Conservation (phyloP, 2,329 filamentous ascomycete genomes). For the Colletotrichum tropicale region DNA sequence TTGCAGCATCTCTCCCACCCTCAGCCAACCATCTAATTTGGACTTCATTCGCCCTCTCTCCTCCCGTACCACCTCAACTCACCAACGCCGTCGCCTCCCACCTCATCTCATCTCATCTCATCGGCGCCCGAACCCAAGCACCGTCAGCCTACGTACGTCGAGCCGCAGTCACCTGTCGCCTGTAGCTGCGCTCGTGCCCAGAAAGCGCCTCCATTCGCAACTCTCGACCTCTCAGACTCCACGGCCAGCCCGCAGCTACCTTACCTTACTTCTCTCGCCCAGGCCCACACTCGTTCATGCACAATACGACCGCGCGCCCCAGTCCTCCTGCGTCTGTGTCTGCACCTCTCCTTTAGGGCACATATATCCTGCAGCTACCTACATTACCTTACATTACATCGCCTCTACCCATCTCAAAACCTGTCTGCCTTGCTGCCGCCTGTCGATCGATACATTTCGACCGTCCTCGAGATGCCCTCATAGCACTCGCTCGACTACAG, state of each 20-base stretch:
- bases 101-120: background rate
- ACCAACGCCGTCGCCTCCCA: background rate
- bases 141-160: background rate
- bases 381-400: slow-evolving; percentile 18
- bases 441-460: background rate
- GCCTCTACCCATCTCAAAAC: slow-evolving; percentile 6
- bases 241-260: slow-evolving; percentile 1
- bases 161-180: background rate
- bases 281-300: slow-evolving; percentile 37
- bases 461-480: slow-evolving; percentile 9
- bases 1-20: slow-evolving; percentile 18
- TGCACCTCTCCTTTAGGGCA: slow-evolving; percentile 34
- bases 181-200: background rate
- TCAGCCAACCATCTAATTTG: background rate
- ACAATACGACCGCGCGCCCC: slow-evolving; percentile 27
- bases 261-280: background rate
- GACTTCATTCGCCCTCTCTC: slow-evolving; percentile 11
- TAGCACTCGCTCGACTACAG: background rate
- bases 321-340: slow-evolving; percentile 20
- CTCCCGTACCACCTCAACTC: background rate
- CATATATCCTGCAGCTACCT: slow-evolving; percentile 26
- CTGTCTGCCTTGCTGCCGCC: background rate
- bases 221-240: background rate
- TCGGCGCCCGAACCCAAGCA: background rate
- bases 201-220: slow-evolving; percentile 2